phyloP scores from a whole-genome alignment of 2,329 filamentous ascomycete species.

The Aspergillus sp. region DNA sequence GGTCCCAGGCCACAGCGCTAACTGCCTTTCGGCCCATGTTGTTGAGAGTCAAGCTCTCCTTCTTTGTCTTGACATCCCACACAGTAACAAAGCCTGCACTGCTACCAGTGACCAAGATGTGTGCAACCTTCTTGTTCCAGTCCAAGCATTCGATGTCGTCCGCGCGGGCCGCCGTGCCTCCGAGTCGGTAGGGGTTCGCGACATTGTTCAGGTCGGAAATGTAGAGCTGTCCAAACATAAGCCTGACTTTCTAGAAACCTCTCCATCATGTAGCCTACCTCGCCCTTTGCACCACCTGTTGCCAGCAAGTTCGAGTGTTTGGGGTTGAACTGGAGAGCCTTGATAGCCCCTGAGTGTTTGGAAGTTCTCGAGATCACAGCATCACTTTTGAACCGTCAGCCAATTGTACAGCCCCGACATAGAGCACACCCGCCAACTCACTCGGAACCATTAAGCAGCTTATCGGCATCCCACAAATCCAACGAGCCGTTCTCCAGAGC shows the following conservation, averaged over 20 bases:
- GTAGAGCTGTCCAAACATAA: constrained; percentile 60
- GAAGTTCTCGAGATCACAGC: constrained; percentile 82
- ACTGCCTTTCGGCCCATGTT: constrained; percentile 85
- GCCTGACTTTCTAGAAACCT: background rate
- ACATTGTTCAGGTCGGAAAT: constrained; percentile 93
- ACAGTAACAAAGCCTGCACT: constrained; percentile 94
- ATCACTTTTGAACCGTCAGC: constrained; percentile 52
- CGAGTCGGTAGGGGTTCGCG: constrained; percentile 82
- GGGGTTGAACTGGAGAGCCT: constrained; percentile 95
- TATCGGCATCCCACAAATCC: constrained; percentile 88
- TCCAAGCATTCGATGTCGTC: constrained; percentile 96
- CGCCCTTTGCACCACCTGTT: constrained; percentile 89
- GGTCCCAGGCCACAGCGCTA: constrained; percentile 96
- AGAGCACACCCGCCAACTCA: constrained; percentile 32
- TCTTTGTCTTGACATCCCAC: constrained; percentile 98
- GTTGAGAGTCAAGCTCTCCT: constrained; percentile 93
- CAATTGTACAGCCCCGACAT: constrained; percentile 8
- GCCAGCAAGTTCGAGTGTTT: constrained; percentile 87
- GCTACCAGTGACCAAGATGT: constrained; percentile 93
- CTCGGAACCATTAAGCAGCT: constrained; percentile 57
- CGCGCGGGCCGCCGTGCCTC: constrained; percentile 81
- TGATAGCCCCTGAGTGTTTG: constrained; percentile 91
- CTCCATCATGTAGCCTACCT: constrained; percentile 46
- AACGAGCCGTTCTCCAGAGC: constrained; percentile 92
- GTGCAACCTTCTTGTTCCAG: constrained; percentile 97